Evolutionary conservation across 495 filamentous ascomycete species (phyloP).

Genomic region (Pyrenopolyporus hunteri): DNA sequence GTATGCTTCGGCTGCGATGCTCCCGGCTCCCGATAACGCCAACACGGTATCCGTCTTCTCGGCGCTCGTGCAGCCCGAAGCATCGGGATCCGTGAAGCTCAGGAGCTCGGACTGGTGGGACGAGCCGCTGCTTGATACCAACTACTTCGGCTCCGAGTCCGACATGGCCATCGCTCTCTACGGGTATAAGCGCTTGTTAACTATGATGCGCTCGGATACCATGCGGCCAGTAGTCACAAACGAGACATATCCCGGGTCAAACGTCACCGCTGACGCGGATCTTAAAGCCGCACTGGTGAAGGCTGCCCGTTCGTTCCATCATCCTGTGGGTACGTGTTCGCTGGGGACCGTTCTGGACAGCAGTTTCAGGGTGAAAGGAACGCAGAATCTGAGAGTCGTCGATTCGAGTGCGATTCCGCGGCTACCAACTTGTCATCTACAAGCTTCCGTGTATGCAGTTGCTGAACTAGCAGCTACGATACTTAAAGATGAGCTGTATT

Average conservation of each 20-base stretch:
- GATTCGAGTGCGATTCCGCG: slow-evolving; percentile 54
- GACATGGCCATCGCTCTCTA: no score
- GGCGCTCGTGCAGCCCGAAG: slow-evolving; percentile 27
- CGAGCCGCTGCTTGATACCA: no score
- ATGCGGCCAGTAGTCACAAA: no score
- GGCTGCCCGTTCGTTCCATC: slow-evolving; percentile 17
- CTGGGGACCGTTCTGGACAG: slow-evolving; percentile 42
- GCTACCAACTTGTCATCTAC: slow-evolving; percentile 51
- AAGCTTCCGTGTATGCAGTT: slow-evolving; percentile 57
- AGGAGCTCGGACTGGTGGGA: no score
- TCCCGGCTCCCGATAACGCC: background rate
- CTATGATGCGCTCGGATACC: no score
- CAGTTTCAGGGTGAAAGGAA: slow-evolving; percentile 43
- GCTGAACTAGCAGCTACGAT: no score
- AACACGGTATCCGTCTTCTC: slow-evolving; percentile 12
- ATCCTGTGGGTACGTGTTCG: slow-evolving; percentile 12
- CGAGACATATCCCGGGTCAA: slow-evolving; percentile 21
- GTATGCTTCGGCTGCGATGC: background rate
- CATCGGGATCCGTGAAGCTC: no score
- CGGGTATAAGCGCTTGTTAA: no score
- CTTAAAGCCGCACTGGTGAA: slow-evolving; percentile 4
- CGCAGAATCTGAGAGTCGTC: slow-evolving; percentile 45
- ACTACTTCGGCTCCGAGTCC: no score
- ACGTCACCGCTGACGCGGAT: slow-evolving; percentile 14
- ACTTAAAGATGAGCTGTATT: no score